phyloP scores from a whole-genome alignment of 2,329 filamentous ascomycete genomes.

The Sporothrix variecibatus region DNA sequence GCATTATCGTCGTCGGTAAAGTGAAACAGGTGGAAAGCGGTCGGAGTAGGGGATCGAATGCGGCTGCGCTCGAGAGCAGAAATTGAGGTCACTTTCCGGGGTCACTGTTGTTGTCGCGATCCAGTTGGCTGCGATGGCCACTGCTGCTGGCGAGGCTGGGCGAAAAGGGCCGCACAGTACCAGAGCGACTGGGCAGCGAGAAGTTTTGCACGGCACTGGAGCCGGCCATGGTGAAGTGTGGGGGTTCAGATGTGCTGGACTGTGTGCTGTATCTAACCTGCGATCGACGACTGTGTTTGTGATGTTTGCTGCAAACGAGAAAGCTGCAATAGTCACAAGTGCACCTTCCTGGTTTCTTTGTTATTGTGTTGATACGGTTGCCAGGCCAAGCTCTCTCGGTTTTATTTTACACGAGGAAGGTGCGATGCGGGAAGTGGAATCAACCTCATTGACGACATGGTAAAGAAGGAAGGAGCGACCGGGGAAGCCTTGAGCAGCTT shows the following conservation, averaged over 20 bases:
- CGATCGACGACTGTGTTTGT: neutral
- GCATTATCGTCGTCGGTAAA: constrained; percentile 21
- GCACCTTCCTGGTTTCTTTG: neutral
- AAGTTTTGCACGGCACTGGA: constrained; percentile 28
- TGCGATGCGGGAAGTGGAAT: neutral
- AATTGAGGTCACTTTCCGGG: neutral
- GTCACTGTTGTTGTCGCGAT: neutral
- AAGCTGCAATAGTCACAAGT: neutral
- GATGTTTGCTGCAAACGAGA: neutral
- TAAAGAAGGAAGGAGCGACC: constrained; percentile 12
- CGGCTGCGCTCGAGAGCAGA: neutral
- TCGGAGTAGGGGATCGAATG: constrained; percentile 18
- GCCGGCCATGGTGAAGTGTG: constrained; percentile 19
- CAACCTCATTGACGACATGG: neutral
- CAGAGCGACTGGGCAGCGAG: constrained; percentile 26
- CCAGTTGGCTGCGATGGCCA: neutral
- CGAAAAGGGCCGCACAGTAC: constrained; percentile 23
- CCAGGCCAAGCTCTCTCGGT: neutral
- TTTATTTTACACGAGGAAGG: neutral
- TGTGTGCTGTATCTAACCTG: neutral
- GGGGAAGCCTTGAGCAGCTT: neutral
- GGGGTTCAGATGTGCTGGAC: neutral
- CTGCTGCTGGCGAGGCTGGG: neutral
- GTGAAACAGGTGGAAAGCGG: constrained; percentile 21
- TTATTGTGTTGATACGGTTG: neutral